Evolutionary conservation across 495 filamentous ascomycete species (phyloP), one percentile per base, ranked within the genome.

Genomic region (Chaetomium tenue): DNA sequence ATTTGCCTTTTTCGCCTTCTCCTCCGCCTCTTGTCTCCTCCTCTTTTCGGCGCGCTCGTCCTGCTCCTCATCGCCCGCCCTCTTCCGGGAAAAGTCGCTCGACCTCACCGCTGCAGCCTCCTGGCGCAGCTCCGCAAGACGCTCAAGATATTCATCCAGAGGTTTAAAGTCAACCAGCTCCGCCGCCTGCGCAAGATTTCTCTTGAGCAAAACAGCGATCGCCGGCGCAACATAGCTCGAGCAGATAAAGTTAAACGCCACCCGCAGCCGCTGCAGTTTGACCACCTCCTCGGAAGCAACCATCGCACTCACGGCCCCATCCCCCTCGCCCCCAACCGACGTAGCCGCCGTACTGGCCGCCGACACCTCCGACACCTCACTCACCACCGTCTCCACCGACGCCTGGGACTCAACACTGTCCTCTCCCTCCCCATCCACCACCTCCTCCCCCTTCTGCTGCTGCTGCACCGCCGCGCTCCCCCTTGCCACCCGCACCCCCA

Each of bases 1-100:
- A 16, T 81, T 80, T 9, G 82, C 83, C 74, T 91, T 91, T 67
- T 86, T 83, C 44, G 76, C 75, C 75, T 84, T 86, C 23, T 87
- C 82, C 50, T 86, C 86, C 18, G 84, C 84, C 30, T 83, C 83
- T 75, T 85, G 84, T 72, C 85, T 87, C 59, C 84, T 84, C 77
- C 87, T 88, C 75, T 93, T 91, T 71, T 92, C 89, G 44, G 89
- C 87, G 23, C 91, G 86, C 40, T 84, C 82, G 67, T 89, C 88
- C 71, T 89, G 91, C 44, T 93, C 90, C 26, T 95, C 91, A 50
- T 88, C 84, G 0, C 81, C 66, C 0, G 72, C 78, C 12, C 91
- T 83, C 72, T 97, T 97, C 42, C 88, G 79, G 46, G 83, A 88
- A 72, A 89, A 92, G 71, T 97, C 91, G 7, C 87, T 67, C 2